Evolutionary conservation across 768 basidiomycete species (phyloP), one percentile per base, ranked within the genome.

Genomic region (Pulveroboletus sp.): DNA sequence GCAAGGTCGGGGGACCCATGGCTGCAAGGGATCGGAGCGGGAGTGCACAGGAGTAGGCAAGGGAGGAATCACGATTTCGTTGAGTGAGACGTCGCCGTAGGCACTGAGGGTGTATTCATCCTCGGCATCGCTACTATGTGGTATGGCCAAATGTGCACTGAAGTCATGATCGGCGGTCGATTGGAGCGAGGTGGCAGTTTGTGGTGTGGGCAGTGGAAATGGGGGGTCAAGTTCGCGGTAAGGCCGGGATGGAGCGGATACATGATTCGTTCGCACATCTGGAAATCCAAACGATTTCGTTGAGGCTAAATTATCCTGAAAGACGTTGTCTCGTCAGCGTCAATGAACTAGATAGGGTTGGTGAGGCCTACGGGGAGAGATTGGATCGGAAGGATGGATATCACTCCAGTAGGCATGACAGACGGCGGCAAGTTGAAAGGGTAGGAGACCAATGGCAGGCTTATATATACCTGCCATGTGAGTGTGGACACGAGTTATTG

Each of bases 21-120:
- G 28, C 9, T 49, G 51, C 15, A 55, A 33, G 3, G 28, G 31
- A 6, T 30, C 15, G 1, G 38, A 3, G 17, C 8, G 31, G 17
- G 17, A 3, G 11, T 3, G 30, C 12, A 49, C 8, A 11, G 50
- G 33, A 21, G 43, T 8, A 1, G 49, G 42, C 3, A 57, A 64
- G 0, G 71, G 71, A 5, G 74, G 51, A 28, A 69, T 69, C 26
- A 69, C 63, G 24, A 66, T 55, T 39, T 73, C 71, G 21, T 70
- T 59, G 1, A 73, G 62, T 1, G 75, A 75, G 24, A 77, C 71
- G 24, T 79, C 75, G 8, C 79, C 77, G 36, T 67, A 78, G 11
- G 67, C 73, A 26, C 62, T 68, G 38, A 80, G 55, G 0, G 69
- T 73, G 54, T 77, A 57, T 49, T 72, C 69, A 15, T 74, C 69